Conservation (phyloP, 495 filamentous ascomycete species). For the Bryoglossum gracile region DNA sequence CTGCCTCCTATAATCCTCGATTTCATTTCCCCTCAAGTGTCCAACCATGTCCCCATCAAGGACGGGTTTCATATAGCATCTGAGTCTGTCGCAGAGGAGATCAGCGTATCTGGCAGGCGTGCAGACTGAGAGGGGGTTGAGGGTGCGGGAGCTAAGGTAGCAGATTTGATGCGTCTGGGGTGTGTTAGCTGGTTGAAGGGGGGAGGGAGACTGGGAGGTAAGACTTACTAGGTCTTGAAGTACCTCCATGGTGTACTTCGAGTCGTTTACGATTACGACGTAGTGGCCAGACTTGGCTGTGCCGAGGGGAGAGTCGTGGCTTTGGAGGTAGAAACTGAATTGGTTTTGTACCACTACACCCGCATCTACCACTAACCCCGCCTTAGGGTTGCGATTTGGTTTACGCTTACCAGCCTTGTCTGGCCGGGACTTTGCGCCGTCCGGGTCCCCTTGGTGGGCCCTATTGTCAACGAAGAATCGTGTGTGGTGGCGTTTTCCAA, state of each 20-base stretch:
- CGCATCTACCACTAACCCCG: conserved; percentile 1
- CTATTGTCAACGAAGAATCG: conserved; percentile 68
- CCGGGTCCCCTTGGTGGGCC: too few species aligned
- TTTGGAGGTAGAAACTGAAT: conserved; percentile 10
- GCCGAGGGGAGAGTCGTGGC: not conserved
- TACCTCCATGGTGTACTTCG: not conserved
- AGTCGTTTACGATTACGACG: conserved; percentile 3
- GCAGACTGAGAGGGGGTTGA: not conserved
- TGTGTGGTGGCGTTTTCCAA: conserved; percentile 85
- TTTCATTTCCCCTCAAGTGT: not conserved
- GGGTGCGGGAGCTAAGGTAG: conserved; percentile 3
- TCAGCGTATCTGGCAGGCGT: conserved; percentile 13
- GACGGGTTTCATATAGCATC: conserved; percentile 12
- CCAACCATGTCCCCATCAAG: not conserved
- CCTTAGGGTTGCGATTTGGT: not conserved
- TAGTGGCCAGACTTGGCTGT: conserved; percentile 10
- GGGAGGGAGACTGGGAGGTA: not conserved
- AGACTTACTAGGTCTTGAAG: conserved; percentile 5
- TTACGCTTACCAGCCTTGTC: too few species aligned
- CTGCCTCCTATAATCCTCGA: not conserved
- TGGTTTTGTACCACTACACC: not conserved
- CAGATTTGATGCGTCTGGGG: conserved; percentile 7
- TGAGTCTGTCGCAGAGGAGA: conserved; percentile 8
- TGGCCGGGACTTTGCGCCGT: too few species aligned
- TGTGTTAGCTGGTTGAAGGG: not conserved